Percentiles rank a stretch among this genome's conserved stretches.
Conservation (phyloP, 768 basidiomycete species). For the Mycena galopus region DNA sequence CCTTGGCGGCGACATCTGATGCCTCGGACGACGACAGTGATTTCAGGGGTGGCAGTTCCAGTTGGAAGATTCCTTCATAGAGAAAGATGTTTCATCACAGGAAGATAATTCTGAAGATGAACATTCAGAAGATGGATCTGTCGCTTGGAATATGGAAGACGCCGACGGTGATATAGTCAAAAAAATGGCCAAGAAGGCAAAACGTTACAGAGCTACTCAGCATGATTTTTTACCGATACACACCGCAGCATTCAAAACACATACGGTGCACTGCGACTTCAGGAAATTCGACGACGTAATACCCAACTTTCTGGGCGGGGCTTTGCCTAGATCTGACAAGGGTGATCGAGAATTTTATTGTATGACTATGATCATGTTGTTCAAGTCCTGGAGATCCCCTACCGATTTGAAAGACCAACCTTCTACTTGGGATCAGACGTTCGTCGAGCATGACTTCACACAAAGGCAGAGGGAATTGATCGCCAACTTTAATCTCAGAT, state of each 20-base stretch:
- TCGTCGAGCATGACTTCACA: slow-evolving; percentile 32
- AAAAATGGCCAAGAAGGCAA: no score
- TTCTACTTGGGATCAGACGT: slow-evolving; percentile 37
- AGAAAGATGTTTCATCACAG: not conserved
- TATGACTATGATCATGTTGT: slow-evolving; percentile 39
- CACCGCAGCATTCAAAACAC: not conserved
- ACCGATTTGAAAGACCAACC: slow-evolving; percentile 38
- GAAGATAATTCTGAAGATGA: no score
- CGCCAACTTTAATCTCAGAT: slow-evolving; percentile 42
- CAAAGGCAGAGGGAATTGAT: slow-evolving; percentile 35
- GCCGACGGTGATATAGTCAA: no score
- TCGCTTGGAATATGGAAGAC: no score
- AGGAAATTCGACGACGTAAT: slow-evolving; percentile 21
- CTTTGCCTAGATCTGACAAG: slow-evolving; percentile 42
- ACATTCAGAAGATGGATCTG: no score
- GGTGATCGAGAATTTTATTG: slow-evolving; percentile 51
- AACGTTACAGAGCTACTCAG: not conserved
- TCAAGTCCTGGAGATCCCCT: slow-evolving; percentile 45
- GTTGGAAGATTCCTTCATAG: no score
- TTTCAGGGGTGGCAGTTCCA: no score
- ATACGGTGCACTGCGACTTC: slow-evolving; percentile 9
- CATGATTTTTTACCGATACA: not conserved
- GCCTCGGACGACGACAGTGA: no score
- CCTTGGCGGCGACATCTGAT: no score
- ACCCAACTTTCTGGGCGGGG: slow-evolving; percentile 45